Conservation (phyloP, 2,329 filamentous ascomycete species). For the Epichloe sp. region DNA sequence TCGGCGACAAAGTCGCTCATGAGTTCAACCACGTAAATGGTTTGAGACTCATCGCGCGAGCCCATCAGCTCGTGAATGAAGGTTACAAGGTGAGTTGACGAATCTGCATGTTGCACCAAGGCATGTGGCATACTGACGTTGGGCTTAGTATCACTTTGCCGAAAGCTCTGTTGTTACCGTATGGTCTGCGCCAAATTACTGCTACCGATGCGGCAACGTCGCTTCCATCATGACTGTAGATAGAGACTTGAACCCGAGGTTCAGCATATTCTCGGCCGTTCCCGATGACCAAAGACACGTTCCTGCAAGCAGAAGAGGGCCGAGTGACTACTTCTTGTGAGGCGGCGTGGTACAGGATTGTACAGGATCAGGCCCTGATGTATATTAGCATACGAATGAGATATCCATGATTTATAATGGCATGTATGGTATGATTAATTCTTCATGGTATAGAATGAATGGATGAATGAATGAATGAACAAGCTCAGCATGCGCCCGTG, state of each 20-base stretch:
- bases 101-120: background rate
- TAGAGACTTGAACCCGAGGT: conserved; percentile 74
- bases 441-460: background rate
- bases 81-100: conserved; percentile 65
- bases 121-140: background rate
- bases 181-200: conserved; percentile 95
- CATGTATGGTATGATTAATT: conserved; percentile 3
- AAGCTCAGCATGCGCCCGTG: too few relatives aligned
- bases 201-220: conserved; percentile 90
- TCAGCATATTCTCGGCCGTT: conserved; percentile 86
- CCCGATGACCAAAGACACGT: conserved; percentile 73
- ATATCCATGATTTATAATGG: conserved; percentile 23
- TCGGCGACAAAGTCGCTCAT: conserved; percentile 91
- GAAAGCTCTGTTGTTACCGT: conserved; percentile 95
- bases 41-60: conserved; percentile 87
- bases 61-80: conserved; percentile 97
- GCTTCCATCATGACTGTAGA: conserved; percentile 92
- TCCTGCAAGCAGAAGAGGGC: conserved; percentile 54
- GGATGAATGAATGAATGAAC: too few relatives aligned
- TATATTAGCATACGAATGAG: conserved; percentile 29
- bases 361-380: conserved; percentile 19
- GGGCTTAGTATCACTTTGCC: conserved; percentile 71
- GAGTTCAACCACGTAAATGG: conserved; percentile 97
- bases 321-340: conserved; percentile 58
- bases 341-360: conserved; percentile 14